Conservation (phyloP, 225 moss, liverwort and hornwort genomes). For the Takakia lepidozioides region DNA sequence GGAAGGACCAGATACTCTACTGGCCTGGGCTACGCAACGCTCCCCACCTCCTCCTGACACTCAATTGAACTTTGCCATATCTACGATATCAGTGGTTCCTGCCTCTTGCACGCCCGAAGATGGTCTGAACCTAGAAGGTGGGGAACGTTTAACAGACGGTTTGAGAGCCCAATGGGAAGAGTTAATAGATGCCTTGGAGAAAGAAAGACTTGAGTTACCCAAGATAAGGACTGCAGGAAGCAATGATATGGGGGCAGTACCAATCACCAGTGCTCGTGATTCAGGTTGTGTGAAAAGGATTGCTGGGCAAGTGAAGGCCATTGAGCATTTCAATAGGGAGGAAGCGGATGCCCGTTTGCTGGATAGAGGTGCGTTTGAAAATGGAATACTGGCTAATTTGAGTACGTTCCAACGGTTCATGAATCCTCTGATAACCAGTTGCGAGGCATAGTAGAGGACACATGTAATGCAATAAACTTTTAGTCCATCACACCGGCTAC, state of each 20-base stretch:
- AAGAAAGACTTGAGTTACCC: constrained; percentile 38
- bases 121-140: background rate
- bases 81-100: constrained; percentile 14
- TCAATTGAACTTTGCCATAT: constrained; percentile 11
- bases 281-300: constrained; percentile 32
- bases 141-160: background rate
- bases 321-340: too few relatives aligned
- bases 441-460: too few relatives aligned
- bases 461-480: too few relatives aligned
- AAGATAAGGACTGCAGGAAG: constrained; percentile 30
- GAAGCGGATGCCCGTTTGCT: too few relatives aligned
- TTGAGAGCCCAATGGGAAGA: constrained; percentile 31
- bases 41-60: too few relatives aligned
- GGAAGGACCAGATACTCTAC: too few relatives aligned
- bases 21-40: too few relatives aligned
- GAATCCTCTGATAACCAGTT: too few relatives aligned
- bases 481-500: too few relatives aligned
- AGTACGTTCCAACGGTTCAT: too few relatives aligned
- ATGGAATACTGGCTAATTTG: too few relatives aligned
- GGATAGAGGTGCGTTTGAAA: too few relatives aligned
- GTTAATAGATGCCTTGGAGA: constrained; percentile 35
- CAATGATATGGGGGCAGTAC: constrained; percentile 1
- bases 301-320: constrained; percentile 25
- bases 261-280: constrained; percentile 24
- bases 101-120: constrained; percentile 7